phyloP scores from a whole-genome alignment of 805 yeast genomes.

The Saturnispora gosingensis region DNA sequence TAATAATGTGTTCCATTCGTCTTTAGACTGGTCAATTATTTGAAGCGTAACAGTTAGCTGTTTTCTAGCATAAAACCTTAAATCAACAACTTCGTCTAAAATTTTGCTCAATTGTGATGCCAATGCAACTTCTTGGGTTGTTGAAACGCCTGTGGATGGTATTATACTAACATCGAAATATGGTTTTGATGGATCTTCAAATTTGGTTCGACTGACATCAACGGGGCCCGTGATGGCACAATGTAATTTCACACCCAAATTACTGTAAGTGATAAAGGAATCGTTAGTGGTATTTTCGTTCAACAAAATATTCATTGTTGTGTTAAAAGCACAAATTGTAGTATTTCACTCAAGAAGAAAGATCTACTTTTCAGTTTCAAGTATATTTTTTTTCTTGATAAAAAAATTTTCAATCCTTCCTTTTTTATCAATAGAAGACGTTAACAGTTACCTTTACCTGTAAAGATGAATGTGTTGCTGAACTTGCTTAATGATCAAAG shows the following conservation, averaged over 20 bases:
- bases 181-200: conserved; percentile 73
- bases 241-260: conserved; percentile 48
- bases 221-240: conserved; percentile 87
- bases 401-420: background rate
- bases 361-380: background rate
- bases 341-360: background rate
- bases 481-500: background rate
- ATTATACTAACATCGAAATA: conserved; percentile 70
- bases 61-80: conserved; percentile 70
- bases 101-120: conserved; percentile 63
- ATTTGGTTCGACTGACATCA: conserved; percentile 63
- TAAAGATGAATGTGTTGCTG: conserved; percentile 1
- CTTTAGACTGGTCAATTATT: conserved; percentile 37
- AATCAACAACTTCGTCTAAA: conserved; percentile 48
- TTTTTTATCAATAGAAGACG: background rate
- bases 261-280: conserved; percentile 34
- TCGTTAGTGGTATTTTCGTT: conserved; percentile 1
- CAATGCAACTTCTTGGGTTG: conserved; percentile 63
- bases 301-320: background rate
- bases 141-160: conserved; percentile 68
- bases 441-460: background rate
- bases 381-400: background rate
- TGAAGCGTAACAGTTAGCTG: conserved; percentile 63
- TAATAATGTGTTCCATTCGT: conserved; percentile 34
- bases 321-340: background rate